Conservation (phyloP, 495 filamentous ascomycete genomes). For the Chaetomium fimeti region DNA sequence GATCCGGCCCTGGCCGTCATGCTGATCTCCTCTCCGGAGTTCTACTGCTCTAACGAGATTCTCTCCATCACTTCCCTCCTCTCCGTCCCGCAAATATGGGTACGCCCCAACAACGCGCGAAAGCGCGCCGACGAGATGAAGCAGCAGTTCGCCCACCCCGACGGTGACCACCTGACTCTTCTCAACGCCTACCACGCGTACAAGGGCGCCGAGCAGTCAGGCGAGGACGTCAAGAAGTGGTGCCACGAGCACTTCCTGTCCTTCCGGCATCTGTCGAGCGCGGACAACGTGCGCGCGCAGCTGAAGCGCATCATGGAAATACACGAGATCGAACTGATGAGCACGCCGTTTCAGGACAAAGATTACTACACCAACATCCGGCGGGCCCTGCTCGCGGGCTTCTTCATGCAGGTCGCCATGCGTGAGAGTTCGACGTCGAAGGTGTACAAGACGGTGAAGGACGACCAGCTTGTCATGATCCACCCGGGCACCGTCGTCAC, state of each 20-base stretch:
- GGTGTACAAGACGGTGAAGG: conserved; percentile 91
- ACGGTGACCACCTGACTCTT: conserved; percentile 94
- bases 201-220: conserved; percentile 66
- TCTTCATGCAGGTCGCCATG: conserved; percentile 99
- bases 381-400: conserved; percentile 87
- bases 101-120: conserved; percentile 75
- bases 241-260: conserved; percentile 98
- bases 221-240: conserved; percentile 79
- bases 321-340: conserved; percentile 76
- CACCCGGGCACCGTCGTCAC: conserved; percentile 87
- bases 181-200: conserved; percentile 98
- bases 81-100: conserved; percentile 92
- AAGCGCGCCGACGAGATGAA: conserved; percentile 99
- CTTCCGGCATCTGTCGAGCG: conserved; percentile 79
- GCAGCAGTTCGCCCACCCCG: conserved; percentile 81
- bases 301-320: conserved; percentile 96
- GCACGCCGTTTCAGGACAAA: conserved; percentile 88
- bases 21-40: conserved; percentile 95
- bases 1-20: conserved; percentile 96
- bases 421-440: conserved; percentile 71
- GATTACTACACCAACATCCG: conserved; percentile 98
- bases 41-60: conserved; percentile 98
- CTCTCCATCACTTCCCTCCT: conserved; percentile 91
- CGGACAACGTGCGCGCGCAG: conserved; percentile 89
- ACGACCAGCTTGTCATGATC: conserved; percentile 83